Evolutionary conservation across 345 rosid species (phyloP), one percentile per base, ranked within the genome.

Genomic region (Aethionema arabicum): DNA sequence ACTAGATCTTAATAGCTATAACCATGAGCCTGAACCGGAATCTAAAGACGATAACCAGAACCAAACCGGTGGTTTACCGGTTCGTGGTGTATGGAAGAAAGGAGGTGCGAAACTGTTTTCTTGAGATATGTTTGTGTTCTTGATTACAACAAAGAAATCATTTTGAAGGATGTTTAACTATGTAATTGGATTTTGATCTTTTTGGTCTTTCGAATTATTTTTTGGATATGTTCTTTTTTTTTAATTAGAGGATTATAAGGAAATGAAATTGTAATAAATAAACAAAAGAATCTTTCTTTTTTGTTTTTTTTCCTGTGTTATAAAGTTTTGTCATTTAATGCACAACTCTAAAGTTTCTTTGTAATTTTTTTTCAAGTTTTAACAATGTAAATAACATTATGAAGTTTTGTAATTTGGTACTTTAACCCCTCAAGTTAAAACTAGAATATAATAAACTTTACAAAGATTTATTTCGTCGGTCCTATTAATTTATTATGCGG

Each of bases 21-120:
- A 70, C 36, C 64, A 74, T 5, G 82, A 73, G 32, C 64, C 76
- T n/a, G 82, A 79, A 63, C 75, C 67, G 0, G 80, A 72, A 48
- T 67, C 55, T 37, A 65, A 68, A 5, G 49, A 33, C 15, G 31
- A 7, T 7, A 64, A 54, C 33, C 77, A 48, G 43, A 67, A 72
- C 36, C 68, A 65, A 30, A 46, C 59, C 1, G 66, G 66, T 41
- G 83, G 69, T 12, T 45, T 79, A 14, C 87, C 90, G 1, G 73
- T 75, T 12, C 90, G 82, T 11, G 90, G 95, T 7, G 90, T 82
- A 60, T 93, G 96, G 97, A 70, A 72, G 62, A 87, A 63, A 63
- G 74, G 92, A 0, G 84, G 91, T 16, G 75, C 82, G 1, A 72
- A 83, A 48, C 90, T 89, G 64, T 82, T 83, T 58, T 56, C 56